Base-by-base conservation (phyloP, 1,284 basidiomycete species). In the Boletellus deceptivus region DNA sequence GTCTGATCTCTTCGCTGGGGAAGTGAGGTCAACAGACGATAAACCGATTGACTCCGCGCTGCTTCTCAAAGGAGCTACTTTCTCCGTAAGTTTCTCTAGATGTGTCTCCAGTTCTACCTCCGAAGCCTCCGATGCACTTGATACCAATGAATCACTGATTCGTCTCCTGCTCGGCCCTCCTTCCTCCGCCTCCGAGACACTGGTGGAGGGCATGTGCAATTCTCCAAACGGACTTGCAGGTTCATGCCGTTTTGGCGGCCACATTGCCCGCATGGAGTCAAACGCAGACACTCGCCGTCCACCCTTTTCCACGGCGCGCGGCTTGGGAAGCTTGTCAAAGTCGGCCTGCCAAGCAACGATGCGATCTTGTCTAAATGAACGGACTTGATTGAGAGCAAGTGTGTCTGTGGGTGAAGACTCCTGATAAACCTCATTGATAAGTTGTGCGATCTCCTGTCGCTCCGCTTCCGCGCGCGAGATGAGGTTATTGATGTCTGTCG, bases 331-430 rank as follows among this genome's bases (percentile, higher is more conserved):
- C 48, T 78, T 79, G 61, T 91, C 86, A 63, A 94, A 92, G 62
- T 93, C 89, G 52, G 82, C 80, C 65, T 97, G 94, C 92, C 95
- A 98, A 38, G 90, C 90, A n/a, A 98, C 93, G 46, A 97, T 93
- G 69, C 89, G 91, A 64, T 97, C 93, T 71, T 98, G 95, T 38
- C 95, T 79, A 51, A 86, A 85, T 4, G 91, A 84, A 43, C 94
- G 84, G 7, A 96, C 91, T 52, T 85, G 82, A 59, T 96, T 98
- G 52, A 98, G 77, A 42, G 87, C 89, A 36, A 98, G 78, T 1
- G 93, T 95, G 64, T 97, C 92, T 16, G 84, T 91, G 43, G 88
- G 81, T 0, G 83, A 68, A 0, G 92, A 88, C 54, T 91, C 84
- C 59, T 80, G 82, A 71, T 98, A 97, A 10, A 91, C 81, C 49